phyloP scores from a whole-genome alignment of 2,329 filamentous ascomycete species.

The Fusarium aywerte region DNA sequence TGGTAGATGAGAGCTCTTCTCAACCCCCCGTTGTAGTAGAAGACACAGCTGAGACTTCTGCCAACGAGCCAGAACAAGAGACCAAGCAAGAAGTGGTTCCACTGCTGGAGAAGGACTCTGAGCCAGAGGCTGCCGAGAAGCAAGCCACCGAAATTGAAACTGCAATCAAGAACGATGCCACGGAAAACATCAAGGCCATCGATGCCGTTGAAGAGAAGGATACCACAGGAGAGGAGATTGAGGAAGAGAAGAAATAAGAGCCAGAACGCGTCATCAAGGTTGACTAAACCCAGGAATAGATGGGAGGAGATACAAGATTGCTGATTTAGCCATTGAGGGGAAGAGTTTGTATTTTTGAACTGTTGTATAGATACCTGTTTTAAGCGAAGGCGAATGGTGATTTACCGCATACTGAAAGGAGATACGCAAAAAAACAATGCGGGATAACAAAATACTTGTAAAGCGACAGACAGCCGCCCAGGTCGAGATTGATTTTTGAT shows the following conservation, averaged over 20 bases:
- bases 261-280: slow-evolving; percentile 15
- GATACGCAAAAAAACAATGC: slow-evolving; percentile 13
- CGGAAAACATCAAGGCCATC: slow-evolving; percentile 3
- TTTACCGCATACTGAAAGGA: slow-evolving; percentile 38
- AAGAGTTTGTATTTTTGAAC: slow-evolving; percentile 37
- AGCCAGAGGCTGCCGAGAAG: slow-evolving; percentile 6
- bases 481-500: slow-evolving; percentile 40
- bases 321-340: slow-evolving; percentile 33
- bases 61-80: slow-evolving; percentile 13
- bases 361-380: slow-evolving; percentile 49
- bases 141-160: slow-evolving; percentile 7
- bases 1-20: slow-evolving; percentile 27
- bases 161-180: slow-evolving; percentile 15
- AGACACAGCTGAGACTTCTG: slow-evolving; percentile 12
- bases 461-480: slow-evolving; percentile 22
- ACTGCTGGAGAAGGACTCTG: slow-evolving; percentile 25
- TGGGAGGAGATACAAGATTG: slow-evolving; percentile 31
- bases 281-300: slow-evolving; percentile 31
- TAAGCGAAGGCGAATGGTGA: slow-evolving; percentile 49
- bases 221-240: slow-evolving; percentile 9
- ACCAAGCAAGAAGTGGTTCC: slow-evolving; percentile 17
- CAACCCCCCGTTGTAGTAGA: slow-evolving; percentile 15
- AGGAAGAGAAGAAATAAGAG: slow-evolving; percentile 27
- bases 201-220: slow-evolving; percentile 29
- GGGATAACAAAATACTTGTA: slow-evolving; percentile 16